phyloP scores from a whole-genome alignment of 805 yeast genomes.

The Lipomyces lipofer region DNA sequence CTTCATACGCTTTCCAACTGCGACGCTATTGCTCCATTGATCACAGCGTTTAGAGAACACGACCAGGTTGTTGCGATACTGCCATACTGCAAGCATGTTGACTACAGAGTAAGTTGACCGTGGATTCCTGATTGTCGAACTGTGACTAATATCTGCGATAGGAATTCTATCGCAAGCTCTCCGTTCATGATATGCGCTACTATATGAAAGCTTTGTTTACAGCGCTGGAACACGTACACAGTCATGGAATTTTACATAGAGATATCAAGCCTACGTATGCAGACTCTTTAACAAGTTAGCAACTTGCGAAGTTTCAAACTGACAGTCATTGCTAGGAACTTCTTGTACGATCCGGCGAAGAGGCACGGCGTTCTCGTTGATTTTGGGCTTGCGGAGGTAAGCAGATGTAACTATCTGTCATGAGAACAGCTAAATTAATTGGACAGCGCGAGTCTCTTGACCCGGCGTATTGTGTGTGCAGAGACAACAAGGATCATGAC shows the following conservation, averaged over 20 bases:
- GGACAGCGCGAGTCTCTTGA: conserved; percentile 22
- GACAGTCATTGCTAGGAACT: conserved; percentile 72
- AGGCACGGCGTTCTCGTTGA: conserved; percentile 83
- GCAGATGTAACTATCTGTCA: conserved; percentile 8
- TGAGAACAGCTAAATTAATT: not conserved
- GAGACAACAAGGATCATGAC: conserved; percentile 17
- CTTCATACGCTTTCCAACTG: conserved; percentile 62
- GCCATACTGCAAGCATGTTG: conserved; percentile 88
- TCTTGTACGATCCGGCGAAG: conserved; percentile 63
- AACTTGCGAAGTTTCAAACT: too few species aligned
- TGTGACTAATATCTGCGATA: not conserved
- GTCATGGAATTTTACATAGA: conserved; percentile 79
- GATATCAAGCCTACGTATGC: conserved; percentile 79
- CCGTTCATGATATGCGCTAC: conserved; percentile 73
- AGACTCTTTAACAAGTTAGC: too few species aligned
- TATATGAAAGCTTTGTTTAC: conserved; percentile 78
- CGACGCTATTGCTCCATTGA: conserved; percentile 77
- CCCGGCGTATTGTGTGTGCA: conserved; percentile 30
- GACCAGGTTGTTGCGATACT: conserved; percentile 93
- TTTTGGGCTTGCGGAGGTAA: conserved; percentile 81
- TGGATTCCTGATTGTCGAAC: not conserved
- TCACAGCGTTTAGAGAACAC: conserved; percentile 81
- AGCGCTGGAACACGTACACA: conserved; percentile 74
- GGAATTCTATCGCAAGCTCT: conserved; percentile 76
- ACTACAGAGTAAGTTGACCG: conserved; percentile 55